Evolutionary conservation across 805 yeast genomes (phyloP), one percentile per base, ranked within the genome.

Genomic region (Hagleromyces aurorensis): DNA sequence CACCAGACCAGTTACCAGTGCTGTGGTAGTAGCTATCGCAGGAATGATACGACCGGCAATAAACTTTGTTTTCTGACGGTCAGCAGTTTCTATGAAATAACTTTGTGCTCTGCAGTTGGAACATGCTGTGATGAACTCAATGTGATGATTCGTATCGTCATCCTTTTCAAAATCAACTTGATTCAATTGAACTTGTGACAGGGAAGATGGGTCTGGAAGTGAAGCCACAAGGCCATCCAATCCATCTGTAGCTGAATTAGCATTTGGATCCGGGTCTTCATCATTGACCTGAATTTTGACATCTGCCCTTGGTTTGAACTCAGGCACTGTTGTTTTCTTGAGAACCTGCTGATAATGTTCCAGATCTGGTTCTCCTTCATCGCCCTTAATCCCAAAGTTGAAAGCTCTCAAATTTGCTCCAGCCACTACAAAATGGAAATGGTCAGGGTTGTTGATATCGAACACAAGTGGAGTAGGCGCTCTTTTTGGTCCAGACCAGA

Each of bases 21-120:
- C 94, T n/a, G 99, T 91, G 1, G 99, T 91, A 2, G 99, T 91
- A 20, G 98, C 98, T 65, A 91, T 91, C 13, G 98, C 98, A 10
- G 99, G 99, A 44, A 91, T 91, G 44, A 91, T 91, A 61, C 93
- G 78, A 27, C 99, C 99, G 5, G 99, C 99, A 56, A 91, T 89
- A 50, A 89, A 85, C 64, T 91, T 91, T 21, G 98, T 91, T 64
- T 81, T 84, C 29, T 78, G 76, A 40, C 77, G 74, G 52, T 89
- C 96, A 20, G 89, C 96, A 8, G 85, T 65, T 51, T 85, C 94
- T 44, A 89, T 86, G 22, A 75, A 70, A 53, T 89, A 89, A 61
- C 86, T 89, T 61, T 75, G 67, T 16, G 99, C 99, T 57, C 99
- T 78, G 60, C 94, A 75, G 57, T 91, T 91, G 3, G 97, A 89